phyloP scores from a whole-genome alignment of 2,329 filamentous ascomycete genomes.

The Neofusicoccum sp. region DNA sequence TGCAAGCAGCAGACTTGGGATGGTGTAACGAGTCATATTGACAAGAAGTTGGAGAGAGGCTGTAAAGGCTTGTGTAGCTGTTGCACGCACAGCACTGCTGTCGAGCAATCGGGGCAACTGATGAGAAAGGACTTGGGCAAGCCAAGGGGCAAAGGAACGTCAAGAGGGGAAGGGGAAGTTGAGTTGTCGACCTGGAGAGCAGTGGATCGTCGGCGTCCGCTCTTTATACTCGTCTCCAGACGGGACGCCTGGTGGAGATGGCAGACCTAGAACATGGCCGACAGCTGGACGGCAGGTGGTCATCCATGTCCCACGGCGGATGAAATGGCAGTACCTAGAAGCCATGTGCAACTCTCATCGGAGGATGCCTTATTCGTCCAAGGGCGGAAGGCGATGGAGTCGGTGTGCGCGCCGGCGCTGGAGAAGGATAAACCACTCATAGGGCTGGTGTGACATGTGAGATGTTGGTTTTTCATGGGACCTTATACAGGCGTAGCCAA shows the following conservation, averaged over 20 bases:
- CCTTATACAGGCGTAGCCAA: not conserved
- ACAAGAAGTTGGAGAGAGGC: not conserved
- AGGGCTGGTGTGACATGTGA: constrained; percentile 10
- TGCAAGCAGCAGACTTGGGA: constrained; percentile 9
- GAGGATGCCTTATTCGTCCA: not conserved
- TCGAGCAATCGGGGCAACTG: not conserved
- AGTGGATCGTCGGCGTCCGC: not conserved
- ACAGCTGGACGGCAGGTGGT: constrained; percentile 2
- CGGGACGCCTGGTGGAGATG: not conserved
- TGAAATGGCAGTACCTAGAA: constrained; percentile 6
- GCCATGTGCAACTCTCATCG: constrained; percentile 16
- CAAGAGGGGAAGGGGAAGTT: not conserved
- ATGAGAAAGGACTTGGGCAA: not conserved
- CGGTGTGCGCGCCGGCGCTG: not conserved
- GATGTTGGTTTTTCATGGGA: not conserved
- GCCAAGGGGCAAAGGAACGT: not conserved
- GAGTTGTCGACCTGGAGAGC: not conserved
- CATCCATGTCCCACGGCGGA: constrained; percentile 15
- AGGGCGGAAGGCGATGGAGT: not conserved
- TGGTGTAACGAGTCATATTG: not conserved
- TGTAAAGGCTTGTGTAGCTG: not conserved
- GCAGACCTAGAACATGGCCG: not conserved
- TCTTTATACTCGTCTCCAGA: constrained; percentile 3
- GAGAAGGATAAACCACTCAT: not conserved
- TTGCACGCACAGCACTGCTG: not conserved